Percentiles rank a stretch among this genome's conserved stretches.
Evolutionary conservation across 2,329 filamentous ascomycete species (phyloP).

Genomic region (Chaetomium sp.): DNA sequence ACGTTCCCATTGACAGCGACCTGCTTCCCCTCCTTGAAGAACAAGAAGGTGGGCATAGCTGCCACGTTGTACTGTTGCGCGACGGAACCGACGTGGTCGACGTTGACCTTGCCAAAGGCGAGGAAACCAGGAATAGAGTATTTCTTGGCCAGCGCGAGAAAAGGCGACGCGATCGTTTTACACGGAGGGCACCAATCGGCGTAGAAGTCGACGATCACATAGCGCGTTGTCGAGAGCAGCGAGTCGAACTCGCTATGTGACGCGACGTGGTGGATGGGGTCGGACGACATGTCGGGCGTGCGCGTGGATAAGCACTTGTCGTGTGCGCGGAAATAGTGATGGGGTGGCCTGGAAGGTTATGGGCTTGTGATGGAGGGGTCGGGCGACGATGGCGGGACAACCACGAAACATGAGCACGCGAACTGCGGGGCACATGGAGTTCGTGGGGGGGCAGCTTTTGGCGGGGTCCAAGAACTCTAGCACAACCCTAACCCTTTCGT

Average conservation of each 20-base stretch:
- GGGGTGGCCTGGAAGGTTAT: too few relatives aligned
- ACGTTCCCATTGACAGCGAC: slow-evolving; percentile 34
- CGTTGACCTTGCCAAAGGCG: slow-evolving; percentile 54
- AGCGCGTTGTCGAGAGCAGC: slow-evolving; percentile 42
- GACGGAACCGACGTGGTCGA: slow-evolving; percentile 47
- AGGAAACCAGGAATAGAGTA: slow-evolving; percentile 36
- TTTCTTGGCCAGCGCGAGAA: slow-evolving; percentile 40
- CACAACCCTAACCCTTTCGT: too few relatives aligned
- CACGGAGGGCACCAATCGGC: slow-evolving; percentile 57
- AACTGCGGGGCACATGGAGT: too few relatives aligned
- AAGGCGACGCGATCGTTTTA: slow-evolving; percentile 52
- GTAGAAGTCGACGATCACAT: slow-evolving; percentile 52
- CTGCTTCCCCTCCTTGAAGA: slow-evolving; percentile 50
- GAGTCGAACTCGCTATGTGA: slow-evolving; percentile 41
- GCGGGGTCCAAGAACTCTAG: too few relatives aligned
- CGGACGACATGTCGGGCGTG: slow-evolving; percentile 15
- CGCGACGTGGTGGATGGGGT: slow-evolving; percentile 33
- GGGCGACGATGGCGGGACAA: too few relatives aligned
- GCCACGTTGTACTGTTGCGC: slow-evolving; percentile 44
- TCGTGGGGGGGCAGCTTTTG: too few relatives aligned
- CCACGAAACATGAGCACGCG: too few relatives aligned
- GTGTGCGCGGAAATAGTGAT: too few relatives aligned
- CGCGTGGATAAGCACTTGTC: not conserved
- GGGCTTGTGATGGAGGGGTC: too few relatives aligned
- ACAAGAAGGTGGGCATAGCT: slow-evolving; percentile 54